Evolutionary conservation across 768 basidiomycete species (phyloP).

Genomic region (Chiua virens): DNA sequence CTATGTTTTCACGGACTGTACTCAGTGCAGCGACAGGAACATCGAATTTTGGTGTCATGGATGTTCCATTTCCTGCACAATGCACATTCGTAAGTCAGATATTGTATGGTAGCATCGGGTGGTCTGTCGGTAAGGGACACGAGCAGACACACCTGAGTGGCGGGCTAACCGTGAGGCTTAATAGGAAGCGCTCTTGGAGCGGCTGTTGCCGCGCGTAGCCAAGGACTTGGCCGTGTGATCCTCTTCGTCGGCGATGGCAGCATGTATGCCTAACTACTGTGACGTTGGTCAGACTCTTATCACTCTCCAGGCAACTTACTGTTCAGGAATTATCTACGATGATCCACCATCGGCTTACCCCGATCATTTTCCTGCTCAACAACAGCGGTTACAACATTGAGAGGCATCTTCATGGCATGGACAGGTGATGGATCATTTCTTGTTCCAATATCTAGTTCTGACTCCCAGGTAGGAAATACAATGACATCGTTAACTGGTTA

Average conservation of each 20-base stretch:
- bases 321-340: conserved; percentile 87
- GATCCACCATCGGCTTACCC: conserved; percentile 68
- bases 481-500: conserved; percentile 78
- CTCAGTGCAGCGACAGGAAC: conserved; percentile 46
- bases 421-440: conserved; percentile 35
- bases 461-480: conserved; percentile 60
- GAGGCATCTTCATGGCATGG: conserved; percentile 68
- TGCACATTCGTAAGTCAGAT: conserved; percentile 71
- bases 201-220: conserved; percentile 74
- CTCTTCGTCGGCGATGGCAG: conserved; percentile 87
- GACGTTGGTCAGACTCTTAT: conserved; percentile 1
- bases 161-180: background rate
- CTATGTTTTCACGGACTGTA: background rate
- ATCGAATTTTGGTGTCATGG: conserved; percentile 81
- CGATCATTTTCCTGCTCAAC: conserved; percentile 85
- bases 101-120: conserved; percentile 92
- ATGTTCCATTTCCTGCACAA: conserved; percentile 71
- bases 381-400: conserved; percentile 92
- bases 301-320: conserved; percentile 61
- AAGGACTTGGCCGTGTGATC: conserved; percentile 62
- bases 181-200: conserved; percentile 70
- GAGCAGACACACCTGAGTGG: background rate
- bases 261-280: conserved; percentile 45
- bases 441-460: background rate
- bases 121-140: conserved; percentile 62